Base-by-base conservation (phyloP, 768 basidiomycete species). In the Pleurotus eryngii region DNA sequence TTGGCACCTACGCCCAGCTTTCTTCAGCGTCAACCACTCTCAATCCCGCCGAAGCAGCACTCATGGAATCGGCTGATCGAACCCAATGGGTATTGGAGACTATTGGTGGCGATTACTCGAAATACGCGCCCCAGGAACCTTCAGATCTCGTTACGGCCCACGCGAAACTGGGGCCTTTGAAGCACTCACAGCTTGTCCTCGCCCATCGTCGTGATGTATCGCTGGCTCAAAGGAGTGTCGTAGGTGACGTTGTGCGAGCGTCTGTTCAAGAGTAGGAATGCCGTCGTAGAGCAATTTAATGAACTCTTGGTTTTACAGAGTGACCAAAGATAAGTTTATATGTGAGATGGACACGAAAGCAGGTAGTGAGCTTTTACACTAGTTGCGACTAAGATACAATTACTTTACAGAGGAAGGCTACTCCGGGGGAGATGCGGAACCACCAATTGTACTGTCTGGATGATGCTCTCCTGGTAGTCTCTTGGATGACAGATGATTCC, bases 41-140 rank as follows among this genome's bases (percentile, higher is more conserved):
- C 48, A 20, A 59, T 54, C 24, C 38, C 4, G 12, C 56, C 39
- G 53, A 55, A 58, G 49, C 27, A 35, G 26, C 22, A 18, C 40
- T 27, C 3, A 35, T 46, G 17, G 53, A 57, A 38, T 38, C 54
- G 26, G 24, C 35, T 22, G 45, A 49, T 18, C 60, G 61, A 15
- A 42, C 50, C 8, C 61, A 55, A 30, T 55, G 49, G 46, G 27
- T 61, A 55, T 60, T 56, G 11, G 59, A 82, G 63, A 57, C 47
- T 22, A 58, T 69, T 14, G 80, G 73, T 3, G 82, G 83, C 26
- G 78, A 83, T 60, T 87, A 87, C 61, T 69, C 75, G 14, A 74
- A 74, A 38, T 81, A 79, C 60, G 65, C 78, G 46, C 70, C 74
- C 7, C 56, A 58, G 9, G 46, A 61, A 22, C 61, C 67, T 6